A percentile compares a stretch with the other conserved stretches of the same genome.
Evolutionary conservation across 2,329 filamentous ascomycete species (phyloP).

Genomic region (Verticillium longisporum): DNA sequence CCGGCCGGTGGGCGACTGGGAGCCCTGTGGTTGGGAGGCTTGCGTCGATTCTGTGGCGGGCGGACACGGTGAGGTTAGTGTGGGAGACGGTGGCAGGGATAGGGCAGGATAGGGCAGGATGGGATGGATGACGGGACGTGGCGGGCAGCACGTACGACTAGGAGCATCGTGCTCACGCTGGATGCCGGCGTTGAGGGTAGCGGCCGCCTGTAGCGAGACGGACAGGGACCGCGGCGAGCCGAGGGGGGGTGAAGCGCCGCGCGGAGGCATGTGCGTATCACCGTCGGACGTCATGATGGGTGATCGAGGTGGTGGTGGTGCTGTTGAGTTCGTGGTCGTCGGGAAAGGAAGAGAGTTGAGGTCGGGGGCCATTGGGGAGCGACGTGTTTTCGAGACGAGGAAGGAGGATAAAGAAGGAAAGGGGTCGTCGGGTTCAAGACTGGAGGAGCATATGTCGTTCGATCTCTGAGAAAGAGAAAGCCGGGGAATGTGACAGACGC

Average conservation of each 20-base stretch:
- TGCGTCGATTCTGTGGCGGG: conserved; percentile 48
- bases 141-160: conserved; percentile 35
- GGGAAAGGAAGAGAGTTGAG: conserved; percentile 9
- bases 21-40: conserved; percentile 40
- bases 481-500: neutral
- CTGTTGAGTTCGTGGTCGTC: neutral
- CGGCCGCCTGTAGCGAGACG: conserved; percentile 67
- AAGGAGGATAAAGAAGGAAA: neutral
- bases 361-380: conserved; percentile 5
- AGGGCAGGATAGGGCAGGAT: neutral
- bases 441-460: neutral
- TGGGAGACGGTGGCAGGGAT: neutral
- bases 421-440: neutral
- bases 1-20: conserved; percentile 42
- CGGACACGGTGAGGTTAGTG: conserved; percentile 2
- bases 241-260: conserved; percentile 43
- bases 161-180: conserved; percentile 60
- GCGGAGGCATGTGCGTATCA: conserved; percentile 11
- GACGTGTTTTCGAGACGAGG: neutral
- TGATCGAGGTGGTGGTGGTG: conserved; percentile 10
- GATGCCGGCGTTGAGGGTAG: conserved; percentile 70
- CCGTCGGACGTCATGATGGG: conserved; percentile 11
- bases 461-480: neutral
- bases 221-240: conserved; percentile 59
- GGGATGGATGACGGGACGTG: too few species aligned